A percentile compares a stretch with the other conserved stretches of the same genome.
phyloP scores from a whole-genome alignment of 176 grass and related monocot genomes.

The Leersia perrieri region DNA sequence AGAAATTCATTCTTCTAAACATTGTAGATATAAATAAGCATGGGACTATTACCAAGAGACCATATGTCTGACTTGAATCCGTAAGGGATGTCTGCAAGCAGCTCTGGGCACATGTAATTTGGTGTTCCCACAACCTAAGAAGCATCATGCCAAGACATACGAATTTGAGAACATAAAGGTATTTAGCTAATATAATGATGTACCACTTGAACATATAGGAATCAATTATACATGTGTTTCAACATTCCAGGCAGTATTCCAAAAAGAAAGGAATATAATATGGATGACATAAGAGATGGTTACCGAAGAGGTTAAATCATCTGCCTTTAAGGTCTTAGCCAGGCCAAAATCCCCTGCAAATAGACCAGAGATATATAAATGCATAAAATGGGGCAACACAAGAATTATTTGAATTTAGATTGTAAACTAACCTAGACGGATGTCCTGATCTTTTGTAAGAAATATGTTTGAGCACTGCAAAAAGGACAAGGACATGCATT shows the following conservation, averaged over 20 bases:
- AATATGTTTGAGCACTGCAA: conserved; percentile 99
- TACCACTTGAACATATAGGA: not conserved
- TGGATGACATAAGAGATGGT: not conserved
- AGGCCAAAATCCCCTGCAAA: conserved; percentile 95
- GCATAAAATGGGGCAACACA: conserved; percentile 14
- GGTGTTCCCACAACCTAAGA: conserved; percentile 95
- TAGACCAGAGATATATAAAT: conserved; percentile 41
- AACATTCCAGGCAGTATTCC: not conserved
- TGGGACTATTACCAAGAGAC: conserved; percentile 79
- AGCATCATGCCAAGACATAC: conserved; percentile 14
- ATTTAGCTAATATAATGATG: not conserved
- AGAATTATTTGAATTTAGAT: conserved; percentile 23
- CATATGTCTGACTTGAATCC: conserved; percentile 99
- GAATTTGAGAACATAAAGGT: conserved; percentile 9
- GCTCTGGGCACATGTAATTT: conserved; percentile 99
- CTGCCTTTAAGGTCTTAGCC: conserved; percentile 94
- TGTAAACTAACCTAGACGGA: conserved; percentile 85
- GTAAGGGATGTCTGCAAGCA: conserved; percentile 96
- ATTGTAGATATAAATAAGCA: conserved; percentile 10
- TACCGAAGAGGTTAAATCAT: conserved; percentile 98
- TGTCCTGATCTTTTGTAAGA: conserved; percentile 95
- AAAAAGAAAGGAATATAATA: conserved; percentile 7
- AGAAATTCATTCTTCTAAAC: conserved; percentile 25
- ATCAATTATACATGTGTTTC: conserved; percentile 5
- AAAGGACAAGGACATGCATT: conserved; percentile 6